Evolutionary conservation across 2,329 filamentous ascomycete species (phyloP).

Genomic region (Metarhizium anisopliae): DNA sequence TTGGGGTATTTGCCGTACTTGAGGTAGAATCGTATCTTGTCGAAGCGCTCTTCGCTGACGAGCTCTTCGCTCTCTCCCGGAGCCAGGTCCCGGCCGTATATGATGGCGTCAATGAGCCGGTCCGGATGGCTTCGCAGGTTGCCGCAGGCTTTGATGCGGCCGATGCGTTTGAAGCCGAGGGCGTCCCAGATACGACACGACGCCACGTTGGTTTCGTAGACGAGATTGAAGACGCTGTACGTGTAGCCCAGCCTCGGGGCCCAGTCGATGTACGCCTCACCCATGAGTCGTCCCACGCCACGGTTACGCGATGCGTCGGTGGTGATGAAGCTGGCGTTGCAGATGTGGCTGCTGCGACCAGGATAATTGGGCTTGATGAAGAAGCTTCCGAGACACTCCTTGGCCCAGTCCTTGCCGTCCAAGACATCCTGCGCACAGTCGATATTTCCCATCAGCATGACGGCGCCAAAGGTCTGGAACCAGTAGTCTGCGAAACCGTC

Average conservation of each 20-base stretch:
- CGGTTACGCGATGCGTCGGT: conserved; percentile 65
- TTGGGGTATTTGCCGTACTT: conserved; percentile 90
- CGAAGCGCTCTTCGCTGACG: conserved; percentile 91
- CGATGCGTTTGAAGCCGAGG: conserved; percentile 86
- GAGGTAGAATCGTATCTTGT: conserved; percentile 96
- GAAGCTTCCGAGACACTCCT: conserved; percentile 78
- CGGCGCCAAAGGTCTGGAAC: conserved; percentile 83
- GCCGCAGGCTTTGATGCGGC: conserved; percentile 65
- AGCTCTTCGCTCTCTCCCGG: conserved; percentile 63
- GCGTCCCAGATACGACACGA: conserved; percentile 89
- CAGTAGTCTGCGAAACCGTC: conserved; percentile 74
- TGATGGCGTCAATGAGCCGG: conserved; percentile 65
- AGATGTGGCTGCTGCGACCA: conserved; percentile 81
- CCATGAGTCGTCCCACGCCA: conserved; percentile 67
- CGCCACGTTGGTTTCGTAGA: conserved; percentile 88
- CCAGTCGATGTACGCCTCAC: conserved; percentile 69
- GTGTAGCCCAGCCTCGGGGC: conserved; percentile 75
- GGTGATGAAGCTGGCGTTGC: conserved; percentile 74
- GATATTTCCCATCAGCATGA: conserved; percentile 77
- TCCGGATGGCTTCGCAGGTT: conserved; percentile 60
- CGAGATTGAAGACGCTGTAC: conserved; percentile 89
- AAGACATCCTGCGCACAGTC: conserved; percentile 49
- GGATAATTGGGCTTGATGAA: conserved; percentile 94
- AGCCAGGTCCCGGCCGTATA: conserved; percentile 60
- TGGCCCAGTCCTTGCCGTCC: conserved; percentile 64